Evolutionary conservation across 2,329 filamentous ascomycete genomes (phyloP), one percentile per base, ranked within the genome.

Genomic region (Zalaria obscura): DNA sequence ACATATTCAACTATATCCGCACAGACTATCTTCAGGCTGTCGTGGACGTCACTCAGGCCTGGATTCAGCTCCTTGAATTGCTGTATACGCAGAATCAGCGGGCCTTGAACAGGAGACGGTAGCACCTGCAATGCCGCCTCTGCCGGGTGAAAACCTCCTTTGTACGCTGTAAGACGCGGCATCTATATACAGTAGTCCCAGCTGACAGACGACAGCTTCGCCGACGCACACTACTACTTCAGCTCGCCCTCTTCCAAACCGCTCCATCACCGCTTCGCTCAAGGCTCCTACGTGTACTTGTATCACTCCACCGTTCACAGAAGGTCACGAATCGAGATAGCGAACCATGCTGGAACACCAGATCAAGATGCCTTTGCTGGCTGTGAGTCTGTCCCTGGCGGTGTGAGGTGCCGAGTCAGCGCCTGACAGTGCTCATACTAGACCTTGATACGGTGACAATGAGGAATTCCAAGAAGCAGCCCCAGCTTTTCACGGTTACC

Each of bases 361-460:
- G 72, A 81, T n/a, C 83, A 88, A 55, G 83, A 88, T 65, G 82
- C 82, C 7, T 85, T 88, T 55, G 73, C 77, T 50, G 83, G 83
- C 55, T 76, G 80, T 85, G 65, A 69, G 80, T 62, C 6, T 26
- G 6, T n/a, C 9, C 1, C 8, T 25, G 10, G 6, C 4, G 25
- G 25, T 18, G 18, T 18, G 18, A 18, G 18, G 18, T 18, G 18
- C 18, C 18, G 18, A 18, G 18, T 18, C 7, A 32, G 29, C 7
- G 29, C 29, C 29, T 32, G 29, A 32, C 29, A 32, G 29, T 32
- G 29, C 29, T 32, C 29, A 7, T 5, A 29, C n/a, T 52, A 85
- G 80, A 75, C 53, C 63, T 88, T 48, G 79, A 84, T 52, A 68
- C 68, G 42, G 72, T 78, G 8, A 70, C 69, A 47, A 64, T 88